Evolutionary conservation across 2,329 filamentous ascomycete species (phyloP).

Genomic region (Akanthomyces dipterigenus): DNA sequence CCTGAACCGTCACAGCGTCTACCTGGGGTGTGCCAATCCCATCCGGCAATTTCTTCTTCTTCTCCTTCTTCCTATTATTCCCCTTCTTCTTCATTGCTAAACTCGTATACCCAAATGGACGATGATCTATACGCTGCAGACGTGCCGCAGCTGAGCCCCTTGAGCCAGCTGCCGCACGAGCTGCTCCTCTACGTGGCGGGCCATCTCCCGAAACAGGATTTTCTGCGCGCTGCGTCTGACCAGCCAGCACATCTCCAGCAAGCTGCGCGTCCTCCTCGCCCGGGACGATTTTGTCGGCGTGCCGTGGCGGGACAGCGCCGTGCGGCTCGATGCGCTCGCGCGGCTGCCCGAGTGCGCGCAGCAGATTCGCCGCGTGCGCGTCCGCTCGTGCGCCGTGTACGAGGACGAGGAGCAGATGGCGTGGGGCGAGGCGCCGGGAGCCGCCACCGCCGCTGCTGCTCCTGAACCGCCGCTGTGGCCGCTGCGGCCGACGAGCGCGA

Average conservation of each 20-base stretch:
- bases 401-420: constrained; percentile 5
- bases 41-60: background rate
- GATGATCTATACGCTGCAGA: background rate
- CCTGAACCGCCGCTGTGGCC: background rate
- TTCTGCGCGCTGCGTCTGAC: constrained; percentile 35
- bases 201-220: constrained; percentile 32
- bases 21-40: background rate
- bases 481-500: background rate
- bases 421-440: background rate
- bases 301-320: constrained; percentile 39
- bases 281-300: constrained; percentile 34
- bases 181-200: constrained; percentile 36
- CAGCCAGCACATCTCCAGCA: constrained; percentile 30
- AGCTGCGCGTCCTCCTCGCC: constrained; percentile 38
- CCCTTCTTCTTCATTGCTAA: background rate
- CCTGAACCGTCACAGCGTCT: background rate
- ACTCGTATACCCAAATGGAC: background rate
- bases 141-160: background rate
- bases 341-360: constrained; percentile 33
- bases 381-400: constrained; percentile 2
- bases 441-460: background rate
- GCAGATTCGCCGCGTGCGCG: constrained; percentile 26
- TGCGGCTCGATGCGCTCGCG: constrained; percentile 37
- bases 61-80: background rate
- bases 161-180: constrained; percentile 28